phyloP scores from a whole-genome alignment of 495 filamentous ascomycete species.

The Xylaria intraflava region DNA sequence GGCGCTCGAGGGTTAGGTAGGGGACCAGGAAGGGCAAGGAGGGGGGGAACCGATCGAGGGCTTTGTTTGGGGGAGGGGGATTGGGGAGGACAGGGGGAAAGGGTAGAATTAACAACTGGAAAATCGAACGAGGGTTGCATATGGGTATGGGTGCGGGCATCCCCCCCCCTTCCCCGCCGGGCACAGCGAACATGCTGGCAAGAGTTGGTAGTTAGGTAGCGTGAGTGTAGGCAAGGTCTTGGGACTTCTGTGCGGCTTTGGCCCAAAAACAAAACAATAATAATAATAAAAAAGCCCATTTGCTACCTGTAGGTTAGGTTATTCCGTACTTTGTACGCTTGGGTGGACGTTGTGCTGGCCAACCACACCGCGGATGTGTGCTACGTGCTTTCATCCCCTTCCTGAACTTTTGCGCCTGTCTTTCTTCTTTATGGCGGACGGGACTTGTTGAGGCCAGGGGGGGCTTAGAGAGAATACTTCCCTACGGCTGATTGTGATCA shows the following conservation, averaged over 20 bases:
- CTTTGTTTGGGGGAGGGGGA: not conserved
- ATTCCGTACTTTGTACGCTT: no score
- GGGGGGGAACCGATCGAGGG: not conserved
- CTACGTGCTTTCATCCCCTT: not conserved
- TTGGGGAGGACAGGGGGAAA: not conserved
- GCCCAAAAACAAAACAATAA: no score
- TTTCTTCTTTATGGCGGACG: no score
- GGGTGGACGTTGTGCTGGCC: slow-evolving; percentile 7
- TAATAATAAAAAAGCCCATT: no score
- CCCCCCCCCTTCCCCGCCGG: slow-evolving; percentile 5
- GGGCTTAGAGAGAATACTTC: no score
- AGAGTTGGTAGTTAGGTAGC: no score
- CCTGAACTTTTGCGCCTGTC: not conserved
- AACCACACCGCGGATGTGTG: not conserved
- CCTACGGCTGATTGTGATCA: no score
- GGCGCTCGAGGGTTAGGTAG: not conserved
- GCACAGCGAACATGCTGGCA: slow-evolving; percentile 4
- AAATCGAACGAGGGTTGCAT: slow-evolving; percentile 13
- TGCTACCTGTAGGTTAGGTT: not conserved
- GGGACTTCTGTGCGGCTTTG: no score
- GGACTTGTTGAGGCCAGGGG: no score
- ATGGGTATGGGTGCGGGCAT: not conserved
- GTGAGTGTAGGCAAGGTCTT: no score
- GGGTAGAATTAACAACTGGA: no score
- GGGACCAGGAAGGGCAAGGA: not conserved